phyloP scores from a whole-genome alignment of 2,329 filamentous ascomycete species.

The Fusarium metavorans region DNA sequence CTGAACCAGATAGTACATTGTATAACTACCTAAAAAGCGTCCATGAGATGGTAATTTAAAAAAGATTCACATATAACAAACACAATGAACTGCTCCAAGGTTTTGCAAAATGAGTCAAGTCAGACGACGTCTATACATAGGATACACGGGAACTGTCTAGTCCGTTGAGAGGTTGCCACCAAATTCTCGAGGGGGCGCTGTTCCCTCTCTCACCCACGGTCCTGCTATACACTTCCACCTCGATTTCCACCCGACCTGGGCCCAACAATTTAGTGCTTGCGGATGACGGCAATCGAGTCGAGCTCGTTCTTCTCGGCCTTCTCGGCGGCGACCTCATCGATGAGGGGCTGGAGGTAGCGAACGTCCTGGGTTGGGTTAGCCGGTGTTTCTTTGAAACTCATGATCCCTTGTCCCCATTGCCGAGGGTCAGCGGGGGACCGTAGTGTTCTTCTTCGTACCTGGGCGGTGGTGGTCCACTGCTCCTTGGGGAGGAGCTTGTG shows the following conservation, averaged over 20 bases:
- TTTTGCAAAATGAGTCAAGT: constrained; percentile 46
- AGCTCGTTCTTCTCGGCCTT: constrained; percentile 65
- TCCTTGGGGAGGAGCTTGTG: constrained; percentile 74
- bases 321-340: constrained; percentile 64
- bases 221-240: constrained; percentile 29
- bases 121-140: constrained; percentile 51
- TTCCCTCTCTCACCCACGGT: constrained; percentile 41
- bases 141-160: constrained; percentile 51
- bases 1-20: constrained; percentile 31
- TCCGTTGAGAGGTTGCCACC: constrained; percentile 40
- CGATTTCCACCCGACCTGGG: constrained; percentile 12
- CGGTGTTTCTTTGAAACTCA: not conserved
- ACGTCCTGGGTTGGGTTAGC: constrained; percentile 56
- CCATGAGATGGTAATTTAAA: constrained; percentile 38
- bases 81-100: not conserved
- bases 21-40: constrained; percentile 37
- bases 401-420: constrained; percentile 36
- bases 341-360: constrained; percentile 66
- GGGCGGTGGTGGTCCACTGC: constrained; percentile 70
- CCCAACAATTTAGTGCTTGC: constrained; percentile 57
- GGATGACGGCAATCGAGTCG: constrained; percentile 63
- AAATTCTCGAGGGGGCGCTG: constrained; percentile 33
- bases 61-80: constrained; percentile 32
- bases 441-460: constrained; percentile 52
- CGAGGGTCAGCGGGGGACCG: constrained; percentile 18